Percentiles rank a stretch among this genome's conserved stretches.
phyloP scores from a whole-genome alignment of 257 asterid genomes.

The Fraxinus pennsylvanica region DNA sequence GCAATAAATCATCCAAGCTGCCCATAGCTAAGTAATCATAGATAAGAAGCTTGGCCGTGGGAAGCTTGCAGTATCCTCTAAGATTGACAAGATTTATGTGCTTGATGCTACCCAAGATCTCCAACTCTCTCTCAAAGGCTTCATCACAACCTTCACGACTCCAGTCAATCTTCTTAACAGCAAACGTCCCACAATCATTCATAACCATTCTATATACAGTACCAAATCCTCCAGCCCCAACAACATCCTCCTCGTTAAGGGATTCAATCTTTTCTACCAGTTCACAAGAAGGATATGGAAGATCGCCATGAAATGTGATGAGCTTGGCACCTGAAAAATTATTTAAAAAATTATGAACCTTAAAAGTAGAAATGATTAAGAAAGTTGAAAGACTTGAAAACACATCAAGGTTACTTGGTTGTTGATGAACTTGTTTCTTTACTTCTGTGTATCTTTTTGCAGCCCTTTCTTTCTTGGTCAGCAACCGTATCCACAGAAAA shows the following conservation, averaged over 20 bases:
- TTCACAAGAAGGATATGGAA: constrained; percentile 92
- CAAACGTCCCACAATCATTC: constrained; percentile 97
- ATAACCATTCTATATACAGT: constrained; percentile 96
- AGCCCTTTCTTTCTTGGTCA: constrained; percentile 81
- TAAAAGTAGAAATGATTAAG: background rate
- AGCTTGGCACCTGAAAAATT: constrained; percentile 71
- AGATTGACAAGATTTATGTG: constrained; percentile 90
- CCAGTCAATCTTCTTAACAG: constrained; percentile 85
- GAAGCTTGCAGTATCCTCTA: constrained; percentile 91
- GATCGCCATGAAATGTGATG: constrained; percentile 94
- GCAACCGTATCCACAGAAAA: constrained; percentile 66
- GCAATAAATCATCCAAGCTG: constrained; percentile 83
- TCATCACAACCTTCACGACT: constrained; percentile 91
- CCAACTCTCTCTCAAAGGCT: constrained; percentile 91
- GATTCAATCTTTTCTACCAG: constrained; percentile 96
- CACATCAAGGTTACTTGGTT: constrained; percentile 57
- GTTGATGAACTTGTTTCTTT: constrained; percentile 77
- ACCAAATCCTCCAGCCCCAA: constrained; percentile 97
- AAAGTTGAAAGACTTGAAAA: background rate
- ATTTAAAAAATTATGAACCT: background rate
- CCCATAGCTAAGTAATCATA: constrained; percentile 90
- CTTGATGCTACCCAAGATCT: constrained; percentile 87
- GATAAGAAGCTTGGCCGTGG: constrained; percentile 82
- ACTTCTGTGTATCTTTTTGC: constrained; percentile 85
- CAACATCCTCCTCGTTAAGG: constrained; percentile 82